Conservation (phyloP, 352 stramenopile genomes). For the Phytophthora aleatoria region DNA sequence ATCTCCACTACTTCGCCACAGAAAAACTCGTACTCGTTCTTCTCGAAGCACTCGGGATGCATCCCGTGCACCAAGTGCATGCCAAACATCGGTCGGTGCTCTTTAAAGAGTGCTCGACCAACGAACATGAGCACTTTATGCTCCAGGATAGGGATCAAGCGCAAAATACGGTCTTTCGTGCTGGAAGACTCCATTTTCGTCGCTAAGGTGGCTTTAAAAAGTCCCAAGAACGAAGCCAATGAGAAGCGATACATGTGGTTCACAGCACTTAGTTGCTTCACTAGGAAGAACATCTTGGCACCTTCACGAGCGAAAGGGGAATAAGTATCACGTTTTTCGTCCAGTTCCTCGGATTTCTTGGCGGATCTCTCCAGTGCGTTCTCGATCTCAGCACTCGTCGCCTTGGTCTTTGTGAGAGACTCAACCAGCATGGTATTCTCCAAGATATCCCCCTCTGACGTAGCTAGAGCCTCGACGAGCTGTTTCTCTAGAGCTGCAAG, state of each 20-base stretch:
- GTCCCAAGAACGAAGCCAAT: constrained; percentile 85
- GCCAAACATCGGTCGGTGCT: constrained; percentile 93
- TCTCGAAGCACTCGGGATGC: constrained; percentile 92
- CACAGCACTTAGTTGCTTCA: constrained; percentile 88
- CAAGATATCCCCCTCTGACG: constrained; percentile 94
- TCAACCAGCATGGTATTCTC: constrained; percentile 95
- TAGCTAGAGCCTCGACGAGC: constrained; percentile 92
- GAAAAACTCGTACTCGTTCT: constrained; percentile 94
- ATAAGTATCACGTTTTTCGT: constrained; percentile 93
- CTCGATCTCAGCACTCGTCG: constrained; percentile 91
- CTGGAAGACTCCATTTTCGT: constrained; percentile 82
- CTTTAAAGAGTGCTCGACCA: constrained; percentile 93
- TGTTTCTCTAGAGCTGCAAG: constrained; percentile 93
- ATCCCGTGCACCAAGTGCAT: constrained; percentile 94
- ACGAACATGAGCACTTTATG: constrained; percentile 92
- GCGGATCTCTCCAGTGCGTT: constrained; percentile 87
- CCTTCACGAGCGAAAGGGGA: constrained; percentile 88
- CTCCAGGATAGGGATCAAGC: constrained; percentile 89
- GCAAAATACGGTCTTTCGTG: constrained; percentile 81
- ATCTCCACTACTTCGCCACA: constrained; percentile 77
- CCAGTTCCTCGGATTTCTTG: constrained; percentile 90
- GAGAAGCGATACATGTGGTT: constrained; percentile 98
- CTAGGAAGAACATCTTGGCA: constrained; percentile 93
- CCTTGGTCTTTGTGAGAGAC: constrained; percentile 94
- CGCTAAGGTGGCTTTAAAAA: constrained; percentile 87